Percentiles rank a stretch among this genome's conserved stretches.
These are phyloP conservation scores for Termitomyces sp. DNA, from an alignment of 1,284 basidiomycete genomes.

Conservation along the genomic window DNA sequence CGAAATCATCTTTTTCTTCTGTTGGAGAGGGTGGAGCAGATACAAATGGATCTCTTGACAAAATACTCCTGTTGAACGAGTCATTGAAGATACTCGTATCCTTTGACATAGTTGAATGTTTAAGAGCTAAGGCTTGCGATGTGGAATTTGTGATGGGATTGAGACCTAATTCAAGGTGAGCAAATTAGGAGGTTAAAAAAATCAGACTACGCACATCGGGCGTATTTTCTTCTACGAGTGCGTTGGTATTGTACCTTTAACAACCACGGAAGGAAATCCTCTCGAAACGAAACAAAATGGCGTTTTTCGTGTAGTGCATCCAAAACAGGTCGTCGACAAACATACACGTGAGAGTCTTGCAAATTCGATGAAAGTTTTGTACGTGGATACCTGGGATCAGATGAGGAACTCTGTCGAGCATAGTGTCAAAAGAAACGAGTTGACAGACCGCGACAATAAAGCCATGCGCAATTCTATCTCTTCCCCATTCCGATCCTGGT, in stretches of 20 bases:
- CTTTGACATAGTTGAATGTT: slow-evolving; percentile 51
- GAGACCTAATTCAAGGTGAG: slow-evolving; percentile 30
- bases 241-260: slow-evolving; percentile 78
- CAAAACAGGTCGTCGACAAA: slow-evolving; percentile 74
- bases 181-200: background rate
- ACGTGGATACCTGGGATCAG: slow-evolving; percentile 60
- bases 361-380: slow-evolving; percentile 66
- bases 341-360: slow-evolving; percentile 87
- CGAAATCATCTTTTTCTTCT: slow-evolving; percentile 33
- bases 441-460: slow-evolving; percentile 55
- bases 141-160: slow-evolving; percentile 33
- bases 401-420: slow-evolving; percentile 1
- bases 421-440: background rate
- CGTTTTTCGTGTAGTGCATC: slow-evolving; percentile 65
- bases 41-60: slow-evolving; percentile 9
- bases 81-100: background rate
- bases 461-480: slow-evolving; percentile 72
- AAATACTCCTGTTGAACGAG: slow-evolving; percentile 14
- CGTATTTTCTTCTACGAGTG: slow-evolving; percentile 55
- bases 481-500: slow-evolving; percentile 61
- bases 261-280: slow-evolving; percentile 88
- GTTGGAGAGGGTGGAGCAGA: slow-evolving; percentile 41
- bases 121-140: slow-evolving; percentile 44
- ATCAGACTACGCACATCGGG: slow-evolving; percentile 32
- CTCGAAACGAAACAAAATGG: slow-evolving; percentile 73